phyloP scores from a whole-genome alignment of 225 moss, liverwort and hornwort species.

The Sphagnum contortum region DNA sequence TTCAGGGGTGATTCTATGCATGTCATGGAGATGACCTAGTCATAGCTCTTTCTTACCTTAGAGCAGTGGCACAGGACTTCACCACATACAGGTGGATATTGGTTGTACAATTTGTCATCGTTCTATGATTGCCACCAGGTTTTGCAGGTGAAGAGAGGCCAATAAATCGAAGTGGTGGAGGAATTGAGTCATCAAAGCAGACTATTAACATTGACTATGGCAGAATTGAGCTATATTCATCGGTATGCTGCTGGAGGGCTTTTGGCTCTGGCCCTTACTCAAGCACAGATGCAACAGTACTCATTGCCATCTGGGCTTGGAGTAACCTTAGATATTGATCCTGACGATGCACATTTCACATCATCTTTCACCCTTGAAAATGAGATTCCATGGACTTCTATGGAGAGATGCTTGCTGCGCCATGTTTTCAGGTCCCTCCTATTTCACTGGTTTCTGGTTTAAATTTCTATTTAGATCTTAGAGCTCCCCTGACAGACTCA shows the following conservation, averaged over 20 bases:
- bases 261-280: constrained; percentile 60
- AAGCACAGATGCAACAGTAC: constrained; percentile 68
- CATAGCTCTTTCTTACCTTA: too few relatives aligned
- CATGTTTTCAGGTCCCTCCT: constrained; percentile 38
- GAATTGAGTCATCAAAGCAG: too few relatives aligned
- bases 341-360: constrained; percentile 15
- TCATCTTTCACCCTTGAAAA: constrained; percentile 9
- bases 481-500: too few relatives aligned
- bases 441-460: background rate
- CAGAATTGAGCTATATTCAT: constrained; percentile 62
- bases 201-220: constrained; percentile 23
- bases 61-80: too few relatives aligned
- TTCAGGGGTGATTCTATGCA: too few relatives aligned
- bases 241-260: constrained; percentile 77
- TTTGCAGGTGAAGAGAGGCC: too few relatives aligned
- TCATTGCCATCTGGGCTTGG: constrained; percentile 24
- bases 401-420: constrained; percentile 47
- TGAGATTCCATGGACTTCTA: constrained; percentile 50
- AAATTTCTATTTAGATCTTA: too few relatives aligned
- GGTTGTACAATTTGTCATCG: too few relatives aligned
- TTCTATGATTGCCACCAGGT: too few relatives aligned
- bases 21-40: too few relatives aligned
- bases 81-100: too few relatives aligned
- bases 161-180: too few relatives aligned
- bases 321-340: constrained; percentile 31